Conservation (phyloP, 192 early-diverging fungal species). For the Backusella tuberculispora region DNA sequence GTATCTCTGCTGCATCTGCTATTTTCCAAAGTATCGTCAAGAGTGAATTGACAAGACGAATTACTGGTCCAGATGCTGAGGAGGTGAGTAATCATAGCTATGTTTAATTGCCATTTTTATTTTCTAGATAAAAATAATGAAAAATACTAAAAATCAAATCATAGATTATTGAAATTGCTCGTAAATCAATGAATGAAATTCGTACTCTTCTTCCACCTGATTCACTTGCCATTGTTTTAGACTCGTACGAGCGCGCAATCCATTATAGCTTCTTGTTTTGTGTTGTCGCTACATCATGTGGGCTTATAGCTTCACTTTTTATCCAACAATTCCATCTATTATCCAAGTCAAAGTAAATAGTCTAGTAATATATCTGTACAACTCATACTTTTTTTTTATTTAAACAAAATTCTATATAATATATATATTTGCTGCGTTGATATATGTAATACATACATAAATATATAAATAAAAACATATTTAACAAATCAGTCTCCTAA, state of each 20-base stretch:
- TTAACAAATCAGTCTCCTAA: too few relatives aligned
- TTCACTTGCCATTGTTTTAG: slow-evolving; percentile 19
- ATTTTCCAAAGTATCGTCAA: slow-evolving; percentile 48
- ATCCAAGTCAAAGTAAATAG: slow-evolving; percentile 10
- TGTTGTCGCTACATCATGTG: neutral
- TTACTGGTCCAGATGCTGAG: slow-evolving; percentile 38
- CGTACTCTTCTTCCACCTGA: slow-evolving; percentile 8
- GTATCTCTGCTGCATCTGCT: slow-evolving; percentile 53
- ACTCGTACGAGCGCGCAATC: slow-evolving; percentile 22
- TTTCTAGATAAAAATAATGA: neutral
- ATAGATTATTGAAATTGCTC: slow-evolving; percentile 32
- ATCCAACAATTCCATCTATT: slow-evolving; percentile 24
- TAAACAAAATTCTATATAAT: neutral
- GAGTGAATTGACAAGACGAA: slow-evolving; percentile 24
- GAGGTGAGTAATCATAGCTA: slow-evolving; percentile 16
- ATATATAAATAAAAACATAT: neutral
- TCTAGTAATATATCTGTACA: neutral
- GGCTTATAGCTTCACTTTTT: slow-evolving; percentile 18
- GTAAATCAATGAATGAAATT: slow-evolving; percentile 33
- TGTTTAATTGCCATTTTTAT: neutral
- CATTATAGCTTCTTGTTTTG: slow-evolving; percentile 18
- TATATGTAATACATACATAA: neutral
- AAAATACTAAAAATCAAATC: neutral
- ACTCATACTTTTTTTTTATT: neutral
- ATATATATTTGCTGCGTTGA: neutral